These are phyloP conservation scores for Kazachstania sp. DNA, from an alignment of 1,139 yeast species.

Conservation along the genomic window DNA sequence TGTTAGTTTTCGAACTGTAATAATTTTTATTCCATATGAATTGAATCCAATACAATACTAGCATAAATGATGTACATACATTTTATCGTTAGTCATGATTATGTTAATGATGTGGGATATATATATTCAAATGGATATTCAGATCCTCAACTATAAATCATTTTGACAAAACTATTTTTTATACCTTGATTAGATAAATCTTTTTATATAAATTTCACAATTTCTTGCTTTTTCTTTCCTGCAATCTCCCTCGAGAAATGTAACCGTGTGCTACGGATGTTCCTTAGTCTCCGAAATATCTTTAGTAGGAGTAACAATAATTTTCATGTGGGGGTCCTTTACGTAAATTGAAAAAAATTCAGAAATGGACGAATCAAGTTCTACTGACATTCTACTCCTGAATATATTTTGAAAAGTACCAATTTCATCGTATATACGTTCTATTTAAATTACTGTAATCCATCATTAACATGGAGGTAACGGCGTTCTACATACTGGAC, in stretches of 20 bases:
- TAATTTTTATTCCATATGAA: no score
- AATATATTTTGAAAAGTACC: no score
- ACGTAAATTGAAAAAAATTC: neutral
- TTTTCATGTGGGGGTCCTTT: neutral
- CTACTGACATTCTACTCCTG: no score
- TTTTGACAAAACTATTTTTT: no score
- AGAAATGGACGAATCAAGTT: neutral
- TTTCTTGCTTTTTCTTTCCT: neutral
- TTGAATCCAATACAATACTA: no score
- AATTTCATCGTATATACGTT: no score
- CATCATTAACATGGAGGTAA: conserved; percentile 50
- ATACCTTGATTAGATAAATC: neutral
- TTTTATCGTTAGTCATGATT: neutral
- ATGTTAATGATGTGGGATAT: neutral
- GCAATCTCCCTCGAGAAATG: neutral
- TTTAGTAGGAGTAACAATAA: no score
- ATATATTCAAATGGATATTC: neutral
- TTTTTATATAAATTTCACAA: neutral
- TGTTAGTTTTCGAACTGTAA: neutral
- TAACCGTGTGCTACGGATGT: neutral
- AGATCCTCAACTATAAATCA: neutral
- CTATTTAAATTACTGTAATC: neutral
- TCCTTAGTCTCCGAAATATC: neutral
- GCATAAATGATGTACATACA: neutral
- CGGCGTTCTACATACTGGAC: conserved; percentile 86